Base-by-base conservation (phyloP, 768 basidiomycete species). In the Infundibulicybe gibba region DNA sequence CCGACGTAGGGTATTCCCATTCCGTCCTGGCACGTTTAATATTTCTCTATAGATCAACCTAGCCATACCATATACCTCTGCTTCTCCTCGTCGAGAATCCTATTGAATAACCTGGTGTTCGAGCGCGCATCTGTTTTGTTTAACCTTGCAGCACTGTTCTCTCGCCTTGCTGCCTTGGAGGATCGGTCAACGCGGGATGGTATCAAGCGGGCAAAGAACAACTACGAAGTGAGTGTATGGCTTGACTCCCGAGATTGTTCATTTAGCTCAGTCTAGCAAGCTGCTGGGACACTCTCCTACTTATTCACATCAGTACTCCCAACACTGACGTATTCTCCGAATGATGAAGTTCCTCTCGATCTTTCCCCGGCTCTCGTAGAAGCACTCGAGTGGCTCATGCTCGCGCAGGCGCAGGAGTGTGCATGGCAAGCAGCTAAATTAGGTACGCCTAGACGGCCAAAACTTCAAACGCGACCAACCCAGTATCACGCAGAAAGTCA, bases 401-500 rank as follows among this genome's bases (percentile, higher is more conserved):
- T 94, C 4, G 93, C 93, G 0, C 92, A 97, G 64, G 94, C 94
- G 1, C 95, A 98, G 55, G 97, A 99, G 67, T 95, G 91, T 60
- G 91, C 84, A 35, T 98, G 94, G 94, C 94, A 95, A 61, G 79
- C 87, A 54, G 94, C 94, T 13, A 85, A 87, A 59, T 66, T 90
- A 49, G 89, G 93, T 91, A 55, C 55, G 74, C 8, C 25, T 25
- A 8, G 3, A 25, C 3, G 25, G 25, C 25, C 50, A 25, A 41
- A 38, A 15, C 38, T 43, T n/a, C 16, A 32, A 47, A 41, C 45
- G 20, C 52, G 31, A n/a, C 15, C 19, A 45, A 37, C 13, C 15
- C 38, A 43, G 48, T 45, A 46, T 55, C 51, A 20, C 54, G 44
- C 53, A 38, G 48, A 53, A 80, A 77, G 78, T 59, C 79, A 80